Evolutionary conservation across 2,329 filamentous ascomycete genomes (phyloP).

Genomic region (Colletotrichum euphorbiae): DNA sequence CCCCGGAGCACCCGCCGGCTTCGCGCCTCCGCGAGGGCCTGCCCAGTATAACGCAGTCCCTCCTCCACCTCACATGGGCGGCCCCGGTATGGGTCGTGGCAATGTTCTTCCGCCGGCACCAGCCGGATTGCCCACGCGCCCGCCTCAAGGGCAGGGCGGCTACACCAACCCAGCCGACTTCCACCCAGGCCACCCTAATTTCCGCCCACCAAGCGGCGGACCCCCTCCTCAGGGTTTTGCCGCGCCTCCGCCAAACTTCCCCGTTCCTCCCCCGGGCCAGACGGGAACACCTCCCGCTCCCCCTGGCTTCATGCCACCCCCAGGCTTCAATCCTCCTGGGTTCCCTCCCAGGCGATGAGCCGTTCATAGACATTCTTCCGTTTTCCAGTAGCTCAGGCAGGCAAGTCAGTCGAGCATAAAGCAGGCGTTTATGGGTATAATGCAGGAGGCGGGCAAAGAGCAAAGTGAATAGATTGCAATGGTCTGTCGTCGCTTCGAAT

Average conservation of each 20-base stretch:
- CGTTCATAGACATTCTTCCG: not conserved
- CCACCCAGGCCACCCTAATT: conserved; percentile 52
- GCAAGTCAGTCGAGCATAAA: conserved; percentile 9
- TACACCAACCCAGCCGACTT: conserved; percentile 62
- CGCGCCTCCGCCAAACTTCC: conserved; percentile 55
- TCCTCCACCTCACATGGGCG: conserved; percentile 31
- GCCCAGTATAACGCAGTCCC: conserved; percentile 48
- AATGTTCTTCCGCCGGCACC: conserved; percentile 59
- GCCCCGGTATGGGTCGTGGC: conserved; percentile 43
- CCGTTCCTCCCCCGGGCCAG: conserved; percentile 54
- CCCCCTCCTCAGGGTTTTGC: conserved; percentile 54
- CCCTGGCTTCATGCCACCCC: conserved; percentile 58
- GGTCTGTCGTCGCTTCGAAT: conserved; percentile 32
- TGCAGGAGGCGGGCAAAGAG: conserved; percentile 10
- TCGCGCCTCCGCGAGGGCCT: conserved; percentile 52
- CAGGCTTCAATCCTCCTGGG: conserved; percentile 51
- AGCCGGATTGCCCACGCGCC: conserved; percentile 62
- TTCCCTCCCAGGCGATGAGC: conserved; percentile 48
- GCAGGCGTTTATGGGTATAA: conserved; percentile 19
- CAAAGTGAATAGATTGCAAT: conserved; percentile 33
- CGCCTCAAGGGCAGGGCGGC: conserved; percentile 58
- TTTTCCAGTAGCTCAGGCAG: not conserved
- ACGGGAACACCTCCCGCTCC: conserved; percentile 48
- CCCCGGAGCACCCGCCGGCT: conserved; percentile 49
- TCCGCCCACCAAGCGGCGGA: conserved; percentile 51